Percentiles rank a stretch among this genome's conserved stretches.
Conservation (phyloP, 2,329 filamentous ascomycete species). For the Sclerotinia minor region DNA sequence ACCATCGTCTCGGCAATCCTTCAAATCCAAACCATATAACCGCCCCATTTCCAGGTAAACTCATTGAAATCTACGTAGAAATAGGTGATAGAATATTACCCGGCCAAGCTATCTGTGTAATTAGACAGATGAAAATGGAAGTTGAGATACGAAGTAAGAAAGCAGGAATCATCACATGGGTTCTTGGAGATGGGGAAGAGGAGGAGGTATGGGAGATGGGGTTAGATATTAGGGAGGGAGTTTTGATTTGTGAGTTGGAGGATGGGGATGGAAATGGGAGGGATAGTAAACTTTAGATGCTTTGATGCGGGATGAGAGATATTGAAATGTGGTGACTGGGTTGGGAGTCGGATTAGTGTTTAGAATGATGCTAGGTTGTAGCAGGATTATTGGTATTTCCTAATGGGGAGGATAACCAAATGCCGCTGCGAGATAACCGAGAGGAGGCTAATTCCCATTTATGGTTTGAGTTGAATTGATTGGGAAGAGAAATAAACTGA, state of each 20-base stretch:
- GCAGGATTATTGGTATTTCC: no score
- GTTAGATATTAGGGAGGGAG: background rate
- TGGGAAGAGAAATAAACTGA: no score
- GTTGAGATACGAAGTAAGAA: background rate
- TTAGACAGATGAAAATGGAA: conserved; percentile 21
- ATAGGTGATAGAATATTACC: background rate
- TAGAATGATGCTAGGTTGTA: no score
- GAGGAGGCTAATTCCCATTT: no score
- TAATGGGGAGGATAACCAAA: no score
- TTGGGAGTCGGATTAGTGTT: no score
- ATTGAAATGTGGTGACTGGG: no score
- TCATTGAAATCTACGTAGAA: background rate
- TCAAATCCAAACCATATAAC: conserved; percentile 1
- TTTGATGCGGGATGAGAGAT: no score
- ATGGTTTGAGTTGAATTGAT: no score
- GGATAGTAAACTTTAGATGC: background rate
- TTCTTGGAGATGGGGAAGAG: background rate
- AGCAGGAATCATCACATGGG: background rate
- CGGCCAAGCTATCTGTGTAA: background rate
- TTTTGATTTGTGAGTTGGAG: conserved; percentile 11
- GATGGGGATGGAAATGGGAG: background rate
- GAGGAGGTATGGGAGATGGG: background rate
- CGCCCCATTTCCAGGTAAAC: conserved; percentile 12
- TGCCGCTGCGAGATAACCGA: no score
- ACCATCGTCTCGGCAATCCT: background rate